phyloP scores from a whole-genome alignment of 768 basidiomycete species.

The Panaeolus cyanescens region DNA sequence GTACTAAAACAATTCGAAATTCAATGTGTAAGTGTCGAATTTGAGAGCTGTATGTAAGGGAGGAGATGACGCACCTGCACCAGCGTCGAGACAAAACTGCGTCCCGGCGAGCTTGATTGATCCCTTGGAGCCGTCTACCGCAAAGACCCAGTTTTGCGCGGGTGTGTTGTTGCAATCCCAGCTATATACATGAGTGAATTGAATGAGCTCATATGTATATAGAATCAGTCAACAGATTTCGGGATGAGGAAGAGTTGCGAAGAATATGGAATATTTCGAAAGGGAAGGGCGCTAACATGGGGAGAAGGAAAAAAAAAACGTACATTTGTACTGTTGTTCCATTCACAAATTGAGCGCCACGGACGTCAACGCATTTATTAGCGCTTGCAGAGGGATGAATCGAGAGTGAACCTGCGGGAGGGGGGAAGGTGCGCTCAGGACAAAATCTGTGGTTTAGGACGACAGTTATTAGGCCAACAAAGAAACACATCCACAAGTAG shows the following conservation, averaged over 20 bases:
- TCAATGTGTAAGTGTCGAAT: too few species aligned
- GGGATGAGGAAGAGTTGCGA: background rate
- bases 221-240: background rate
- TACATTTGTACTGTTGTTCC: constrained; percentile 29
- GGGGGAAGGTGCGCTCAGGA: constrained; percentile 11
- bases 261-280: background rate
- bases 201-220: background rate
- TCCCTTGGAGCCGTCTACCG: constrained; percentile 10
- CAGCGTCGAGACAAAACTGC: constrained; percentile 26
- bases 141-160: constrained; percentile 25
- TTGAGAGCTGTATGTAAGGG: background rate
- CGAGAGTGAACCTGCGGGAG: constrained; percentile 10
- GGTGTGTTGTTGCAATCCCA: constrained; percentile 28
- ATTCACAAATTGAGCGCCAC: constrained; percentile 21
- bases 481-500: too few species aligned
- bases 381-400: constrained; percentile 22
- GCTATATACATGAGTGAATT: constrained; percentile 15
- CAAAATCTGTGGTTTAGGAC: constrained; percentile 10
- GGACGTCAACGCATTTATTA: constrained; percentile 29
- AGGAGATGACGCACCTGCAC: constrained; percentile 14
- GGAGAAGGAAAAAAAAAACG: background rate
- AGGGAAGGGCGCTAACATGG: background rate
- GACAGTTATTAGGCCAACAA: too few species aligned
- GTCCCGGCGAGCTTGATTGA: constrained; percentile 19
- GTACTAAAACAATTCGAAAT: too few species aligned